Evolutionary conservation across 495 filamentous ascomycete genomes (phyloP), one percentile per base, ranked within the genome.

Genomic region (Poronia punctata): DNA sequence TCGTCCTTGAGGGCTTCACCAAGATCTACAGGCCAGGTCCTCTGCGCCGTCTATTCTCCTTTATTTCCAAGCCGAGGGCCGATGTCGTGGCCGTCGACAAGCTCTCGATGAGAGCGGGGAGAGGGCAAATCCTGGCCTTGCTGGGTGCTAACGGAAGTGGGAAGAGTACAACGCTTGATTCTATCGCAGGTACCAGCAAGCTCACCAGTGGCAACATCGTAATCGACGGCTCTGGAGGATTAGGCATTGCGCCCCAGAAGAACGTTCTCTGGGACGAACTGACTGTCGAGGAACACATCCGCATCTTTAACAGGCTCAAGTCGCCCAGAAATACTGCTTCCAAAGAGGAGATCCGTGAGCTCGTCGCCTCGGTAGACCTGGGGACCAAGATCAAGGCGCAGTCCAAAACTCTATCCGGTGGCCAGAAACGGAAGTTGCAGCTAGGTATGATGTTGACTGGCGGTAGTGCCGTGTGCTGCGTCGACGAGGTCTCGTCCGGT

Each of bases 381-480:
- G 69, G 68, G 11, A 62, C 71, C 7, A 95, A 94, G 61, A 53
- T 73, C 16, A 74, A 77, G 28, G 79, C 85, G 0, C 62, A 66
- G 46, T 71, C 84, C 0, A 72, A 71, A 40, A 84, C 83, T 1
- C 67, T 94, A 4, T 92, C 86, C 2, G 87, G 88, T 5, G 88
- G 88, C 1, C 88, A 95, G 60, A 93, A 90, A 59, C 71, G 88
- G 16, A 93, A 93, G 59, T 65, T 90, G n/a, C 88, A 95, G 54
- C 72, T 95, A 7, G 81, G 82, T n/a, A 88, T 90, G 76, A 93
- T 92, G 86, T 77, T 95, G 38, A 88, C 84, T 17, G 88, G 88
- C 26, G 88, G 86, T 12, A 85, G 80, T 44, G 75, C 72, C 11
- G 78, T 95, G 5, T 95, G 88, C 59, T 88, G 85, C 57, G 81